Percentiles rank a stretch among this genome's conserved stretches.
Conservation (phyloP, 768 basidiomycete genomes). For the Mycena pura region DNA sequence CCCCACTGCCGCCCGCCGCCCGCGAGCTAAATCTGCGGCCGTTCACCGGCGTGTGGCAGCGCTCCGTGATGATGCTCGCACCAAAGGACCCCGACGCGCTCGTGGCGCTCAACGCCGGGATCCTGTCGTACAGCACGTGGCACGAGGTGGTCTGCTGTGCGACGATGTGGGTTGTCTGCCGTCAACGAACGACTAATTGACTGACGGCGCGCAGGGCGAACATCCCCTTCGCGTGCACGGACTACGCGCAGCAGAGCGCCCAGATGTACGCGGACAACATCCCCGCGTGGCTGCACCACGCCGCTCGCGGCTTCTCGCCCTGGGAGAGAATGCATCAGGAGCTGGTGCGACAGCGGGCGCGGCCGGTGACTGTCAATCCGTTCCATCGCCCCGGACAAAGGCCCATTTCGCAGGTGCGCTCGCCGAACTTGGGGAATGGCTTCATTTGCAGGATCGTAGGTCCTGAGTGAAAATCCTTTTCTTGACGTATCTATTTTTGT, state of each 20-base stretch:
- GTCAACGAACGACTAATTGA: background rate
- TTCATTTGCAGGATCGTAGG: constrained; percentile 10
- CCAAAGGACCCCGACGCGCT: constrained; percentile 43
- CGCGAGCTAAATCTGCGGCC: constrained; percentile 31
- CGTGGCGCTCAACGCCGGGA: constrained; percentile 47
- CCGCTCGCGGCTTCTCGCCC: background rate
- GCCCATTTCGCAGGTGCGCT: constrained; percentile 13
- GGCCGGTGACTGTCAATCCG: constrained; percentile 15
- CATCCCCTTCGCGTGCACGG: constrained; percentile 21
- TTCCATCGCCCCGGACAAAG: constrained; percentile 17
- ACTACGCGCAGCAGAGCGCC: constrained; percentile 19
- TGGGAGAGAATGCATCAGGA: background rate
- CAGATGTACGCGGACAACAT: constrained; percentile 1
- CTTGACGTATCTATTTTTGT: no score
- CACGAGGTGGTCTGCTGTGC: constrained; percentile 37
- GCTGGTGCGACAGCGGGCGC: constrained; percentile 3
- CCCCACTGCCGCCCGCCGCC: constrained; percentile 28
- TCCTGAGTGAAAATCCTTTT: background rate
- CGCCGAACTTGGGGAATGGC: constrained; percentile 12
- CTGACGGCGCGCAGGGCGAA: background rate
- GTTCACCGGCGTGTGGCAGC: constrained; percentile 17
- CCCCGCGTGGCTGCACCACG: constrained; percentile 8
- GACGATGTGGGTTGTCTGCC: constrained; percentile 11
- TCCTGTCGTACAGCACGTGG: constrained; percentile 44
- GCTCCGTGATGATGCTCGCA: constrained; percentile 25